Base-by-base conservation (phyloP, 2,329 filamentous ascomycete species). In the Curvularia sp. region DNA sequence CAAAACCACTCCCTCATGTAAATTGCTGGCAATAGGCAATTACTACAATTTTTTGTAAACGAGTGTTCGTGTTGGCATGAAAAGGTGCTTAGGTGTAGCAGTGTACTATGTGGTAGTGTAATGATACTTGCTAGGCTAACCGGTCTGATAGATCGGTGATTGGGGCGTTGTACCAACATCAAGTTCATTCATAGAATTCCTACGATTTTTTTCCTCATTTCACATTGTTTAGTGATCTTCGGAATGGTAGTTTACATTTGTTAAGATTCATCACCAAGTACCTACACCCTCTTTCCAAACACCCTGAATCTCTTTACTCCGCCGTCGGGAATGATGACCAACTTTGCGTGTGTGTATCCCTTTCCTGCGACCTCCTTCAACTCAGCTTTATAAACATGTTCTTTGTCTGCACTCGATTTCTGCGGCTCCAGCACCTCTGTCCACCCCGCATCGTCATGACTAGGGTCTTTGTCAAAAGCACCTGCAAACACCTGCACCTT, bases 321-420 rank as follows among this genome's bases (percentile, higher is more conserved):
- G 32, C 94, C 93, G 77, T 98, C 93, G 0, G 94, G 94, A 67
- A 97, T 92, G 74, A 97, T 95, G 32, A 92, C 90, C 74, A 98
- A 82, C 84, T 96, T 97, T 21, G 93, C 87, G 79, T 95, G 93
- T 12, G 90, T 92, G 71, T 92, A 90, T 2, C 82, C 79, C 73
- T 81, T 83, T 36, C 86, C 86, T 65, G 83, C 80, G 18, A 86
- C 80, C 56, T 82, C 71, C 65, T 75, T 74, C 64, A 82, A 60
- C 54, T 78, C 74, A 21, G 30, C 63, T 50, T 66, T 80, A 73
- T 89, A 91, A 62, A 85, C 83, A 74, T 92, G 89, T 79, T 93
- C 90, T 68, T 82, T 81, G 74, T 94, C 90, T 18, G 91, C 88
- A 1, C 87, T 87, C 58, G 87, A 89, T 78, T 87, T 89, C 79